Percentiles rank a stretch among this genome's conserved stretches.
Evolutionary conservation across 2,329 filamentous ascomycete species (phyloP).

Genomic region (Xylaria sp.): DNA sequence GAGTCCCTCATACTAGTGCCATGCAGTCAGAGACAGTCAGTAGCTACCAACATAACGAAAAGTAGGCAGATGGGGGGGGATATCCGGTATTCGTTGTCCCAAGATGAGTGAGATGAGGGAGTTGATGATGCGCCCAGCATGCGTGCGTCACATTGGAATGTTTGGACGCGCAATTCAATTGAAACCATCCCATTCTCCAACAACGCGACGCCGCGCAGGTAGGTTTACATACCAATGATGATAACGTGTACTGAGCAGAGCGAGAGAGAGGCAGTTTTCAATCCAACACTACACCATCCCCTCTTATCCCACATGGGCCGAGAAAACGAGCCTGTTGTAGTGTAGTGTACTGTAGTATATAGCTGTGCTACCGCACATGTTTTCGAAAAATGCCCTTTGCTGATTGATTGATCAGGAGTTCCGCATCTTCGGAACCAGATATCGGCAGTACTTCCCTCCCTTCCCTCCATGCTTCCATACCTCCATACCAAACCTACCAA

Average conservation of each 20-base stretch:
- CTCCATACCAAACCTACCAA: too few species aligned
- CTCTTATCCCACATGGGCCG: conserved; percentile 4
- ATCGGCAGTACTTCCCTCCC: not conserved
- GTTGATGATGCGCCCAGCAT: conserved; percentile 16
- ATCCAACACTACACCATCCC: not conserved
- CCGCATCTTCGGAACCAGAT: conserved; percentile 34
- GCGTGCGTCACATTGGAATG: conserved; percentile 15
- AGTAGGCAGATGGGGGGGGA: not conserved
- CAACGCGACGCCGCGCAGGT: not conserved
- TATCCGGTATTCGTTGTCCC: not conserved
- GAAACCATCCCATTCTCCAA: not conserved
- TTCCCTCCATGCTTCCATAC: too few species aligned
- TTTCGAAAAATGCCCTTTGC: not conserved
- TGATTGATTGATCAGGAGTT: conserved; percentile 35
- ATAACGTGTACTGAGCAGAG: conserved; percentile 14
- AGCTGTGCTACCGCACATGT: conserved; percentile 27
- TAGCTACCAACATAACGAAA: not conserved
- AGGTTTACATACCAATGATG: not conserved
- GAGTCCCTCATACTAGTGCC: not conserved
- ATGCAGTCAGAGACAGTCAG: conserved; percentile 10
- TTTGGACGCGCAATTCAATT: conserved; percentile 28
- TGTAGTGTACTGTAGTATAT: not conserved
- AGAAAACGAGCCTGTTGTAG: not conserved
- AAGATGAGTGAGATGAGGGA: conserved; percentile 7
- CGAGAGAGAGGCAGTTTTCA: not conserved